Evolutionary conservation across 169 alveolate species (phyloP).

Genomic region (Eimeria praecox): DNA sequence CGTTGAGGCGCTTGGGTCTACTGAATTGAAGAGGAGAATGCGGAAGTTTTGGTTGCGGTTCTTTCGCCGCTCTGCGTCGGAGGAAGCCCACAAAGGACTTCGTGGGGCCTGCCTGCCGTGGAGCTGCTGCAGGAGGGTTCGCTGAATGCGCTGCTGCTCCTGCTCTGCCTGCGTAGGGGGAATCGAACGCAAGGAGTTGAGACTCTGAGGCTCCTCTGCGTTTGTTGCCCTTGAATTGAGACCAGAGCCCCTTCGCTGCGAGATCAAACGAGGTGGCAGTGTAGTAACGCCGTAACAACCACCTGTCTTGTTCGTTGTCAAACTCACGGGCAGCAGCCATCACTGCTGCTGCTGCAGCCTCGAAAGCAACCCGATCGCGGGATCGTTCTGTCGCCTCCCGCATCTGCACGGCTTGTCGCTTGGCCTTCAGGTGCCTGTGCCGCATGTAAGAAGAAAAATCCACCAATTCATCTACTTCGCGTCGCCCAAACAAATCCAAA

Average conservation of each 20-base stretch:
- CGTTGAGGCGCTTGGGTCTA: constrained; percentile 16
- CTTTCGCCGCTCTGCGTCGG: neutral
- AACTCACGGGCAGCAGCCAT: constrained; percentile 44
- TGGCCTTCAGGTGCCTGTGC: constrained; percentile 53
- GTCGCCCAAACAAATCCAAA: constrained; percentile 60
- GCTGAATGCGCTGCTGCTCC: neutral
- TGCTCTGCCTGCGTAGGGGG: neutral
- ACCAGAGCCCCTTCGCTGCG: constrained; percentile 45
- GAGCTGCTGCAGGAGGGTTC: neutral
- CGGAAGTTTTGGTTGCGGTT: neutral
- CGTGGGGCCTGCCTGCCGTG: constrained; percentile 29
- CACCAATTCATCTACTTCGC: constrained; percentile 26
- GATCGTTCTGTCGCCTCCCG: constrained; percentile 76
- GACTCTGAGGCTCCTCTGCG: constrained; percentile 64
- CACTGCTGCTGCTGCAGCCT: constrained; percentile 72
- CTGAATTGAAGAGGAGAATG: constrained; percentile 49
- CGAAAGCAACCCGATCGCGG: constrained; percentile 55
- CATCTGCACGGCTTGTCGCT: constrained; percentile 79
- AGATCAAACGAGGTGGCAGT: constrained; percentile 59
- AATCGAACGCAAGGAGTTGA: constrained; percentile 12
- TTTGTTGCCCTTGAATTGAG: constrained; percentile 11
- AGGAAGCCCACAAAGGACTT: constrained; percentile 57
- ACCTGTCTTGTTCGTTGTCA: constrained; percentile 22
- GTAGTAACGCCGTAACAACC: constrained; percentile 30
- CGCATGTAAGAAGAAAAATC: constrained; percentile 75